Percentiles rank a stretch among this genome's conserved stretches.
Evolutionary conservation across 768 basidiomycete genomes (phyloP).

Genomic region (Calocera viscosa): DNA sequence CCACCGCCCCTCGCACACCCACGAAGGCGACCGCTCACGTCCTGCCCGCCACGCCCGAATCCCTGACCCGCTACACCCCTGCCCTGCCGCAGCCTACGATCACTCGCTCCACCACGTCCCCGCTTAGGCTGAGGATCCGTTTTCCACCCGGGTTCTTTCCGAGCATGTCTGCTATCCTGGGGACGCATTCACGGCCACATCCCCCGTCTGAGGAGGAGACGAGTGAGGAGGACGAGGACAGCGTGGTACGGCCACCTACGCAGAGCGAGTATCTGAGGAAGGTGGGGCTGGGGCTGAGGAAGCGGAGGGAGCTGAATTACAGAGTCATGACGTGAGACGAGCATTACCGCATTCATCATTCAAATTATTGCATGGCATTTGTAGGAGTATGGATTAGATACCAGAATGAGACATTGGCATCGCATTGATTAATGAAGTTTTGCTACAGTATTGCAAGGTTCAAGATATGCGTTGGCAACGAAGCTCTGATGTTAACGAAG

Average conservation of each 20-base stretch:
- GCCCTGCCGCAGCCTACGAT: neutral
- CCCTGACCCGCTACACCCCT: neutral
- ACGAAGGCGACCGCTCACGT: neutral
- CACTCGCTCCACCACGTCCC: neutral
- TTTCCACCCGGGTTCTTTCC: neutral
- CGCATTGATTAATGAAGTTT: too few species aligned
- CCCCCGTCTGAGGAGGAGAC: neutral
- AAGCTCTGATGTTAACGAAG: too few species aligned
- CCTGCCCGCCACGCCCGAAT: neutral
- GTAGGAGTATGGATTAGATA: neutral
- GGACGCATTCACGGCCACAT: neutral
- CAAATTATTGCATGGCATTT: too few species aligned
- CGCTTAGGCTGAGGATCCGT: neutral
- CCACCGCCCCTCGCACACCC: neutral
- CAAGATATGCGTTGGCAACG: too few species aligned
- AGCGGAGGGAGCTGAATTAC: neutral
- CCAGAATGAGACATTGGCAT: too few species aligned
- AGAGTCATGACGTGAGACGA: neutral
- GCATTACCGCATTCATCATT: neutral
- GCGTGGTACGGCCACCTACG: neutral
- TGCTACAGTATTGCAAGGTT: too few species aligned
- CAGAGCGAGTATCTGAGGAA: constrained; percentile 2
- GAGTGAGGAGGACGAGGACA: neutral
- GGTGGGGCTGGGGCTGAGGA: neutral
- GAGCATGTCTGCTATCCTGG: neutral